Base-by-base conservation (phyloP, 2,329 filamentous ascomycete species). In the Nemania sp. region DNA sequence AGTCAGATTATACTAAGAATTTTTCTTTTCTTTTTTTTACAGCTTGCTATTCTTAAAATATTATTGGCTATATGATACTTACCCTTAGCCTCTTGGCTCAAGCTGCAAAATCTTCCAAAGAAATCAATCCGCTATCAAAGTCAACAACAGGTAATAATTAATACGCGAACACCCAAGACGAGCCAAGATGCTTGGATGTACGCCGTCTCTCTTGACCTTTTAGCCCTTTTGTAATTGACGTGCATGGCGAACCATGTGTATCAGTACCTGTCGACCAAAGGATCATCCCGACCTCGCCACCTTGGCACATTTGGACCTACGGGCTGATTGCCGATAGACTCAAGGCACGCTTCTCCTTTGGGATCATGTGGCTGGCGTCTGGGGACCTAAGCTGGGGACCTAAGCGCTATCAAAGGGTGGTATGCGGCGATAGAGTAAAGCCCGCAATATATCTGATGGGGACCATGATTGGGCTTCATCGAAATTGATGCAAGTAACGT, bases 301-400 rank as follows among this genome's bases (percentile, higher is more conserved):
- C 69, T 70, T 68, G 69, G 66, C 69, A 54, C n/a, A 24, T 22
- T 62, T 65, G 26, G 62, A 62, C 52, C 26, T 56, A 61, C 62
- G 47, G 32, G 20, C 26, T 43, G 43, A 66, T 45, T 66, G 68
- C 68, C 68, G 66, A 51, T 41, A 15, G 55, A 49, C 15, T 57
- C 24, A 32, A 49, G 68, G 54, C 66, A 62, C 53, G 38, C 24
- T 59, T 54, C 47, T 54, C 54, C 32, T 64, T 59, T 41, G 32
- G 53, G 57, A 55, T 62, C 53, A 67, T 54, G 67, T 70, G 64
- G 67, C 64, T 67, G 64, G 63, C 61, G 45, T 47, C 52, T 49
- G 49, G 41, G 26, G 52, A 10, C n/a, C n/a, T n/a, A n/a, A n/a
- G n/a, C n/a, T n/a, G n/a, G n/a, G n/a, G n/a, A n/a, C n/a, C 24